A percentile compares a stretch with the other conserved stretches of the same genome.
phyloP scores from a whole-genome alignment of 2,329 filamentous ascomycete species.

The Colletotrichum phormii region DNA sequence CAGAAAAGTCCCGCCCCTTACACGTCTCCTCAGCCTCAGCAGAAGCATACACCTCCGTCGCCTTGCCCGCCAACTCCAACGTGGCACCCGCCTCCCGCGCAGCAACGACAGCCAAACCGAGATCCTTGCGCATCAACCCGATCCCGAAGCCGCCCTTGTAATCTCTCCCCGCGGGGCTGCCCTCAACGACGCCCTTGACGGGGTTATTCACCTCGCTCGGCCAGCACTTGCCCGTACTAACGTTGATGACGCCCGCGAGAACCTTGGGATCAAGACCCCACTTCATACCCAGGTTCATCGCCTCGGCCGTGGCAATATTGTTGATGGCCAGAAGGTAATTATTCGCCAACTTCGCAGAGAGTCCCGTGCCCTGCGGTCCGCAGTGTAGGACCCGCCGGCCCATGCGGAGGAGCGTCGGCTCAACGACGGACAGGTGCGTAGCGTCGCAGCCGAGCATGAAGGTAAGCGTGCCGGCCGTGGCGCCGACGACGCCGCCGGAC shows the following conservation, averaged over 20 bases:
- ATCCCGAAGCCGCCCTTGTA: constrained; percentile 85
- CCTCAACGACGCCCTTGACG: constrained; percentile 83
- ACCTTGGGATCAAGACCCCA: constrained; percentile 72
- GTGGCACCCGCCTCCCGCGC: constrained; percentile 74
- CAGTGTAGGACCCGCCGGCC: constrained; percentile 88
- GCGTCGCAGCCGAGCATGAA: constrained; percentile 90
- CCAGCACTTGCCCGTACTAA: constrained; percentile 95
- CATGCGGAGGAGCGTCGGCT: constrained; percentile 81
- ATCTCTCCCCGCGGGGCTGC: constrained; percentile 79
- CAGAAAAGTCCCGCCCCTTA: constrained; percentile 82
- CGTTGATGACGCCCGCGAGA: constrained; percentile 89
- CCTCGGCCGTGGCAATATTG: constrained; percentile 80
- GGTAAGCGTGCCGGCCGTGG: constrained; percentile 85
- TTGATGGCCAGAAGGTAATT: constrained; percentile 96
- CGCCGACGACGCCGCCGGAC: constrained; percentile 95
- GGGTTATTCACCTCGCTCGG: constrained; percentile 96
- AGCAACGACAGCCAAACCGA: constrained; percentile 78
- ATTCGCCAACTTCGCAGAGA: constrained; percentile 95
- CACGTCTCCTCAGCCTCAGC: constrained; percentile 71
- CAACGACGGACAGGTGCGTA: constrained; percentile 71
- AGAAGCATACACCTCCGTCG: constrained; percentile 74
- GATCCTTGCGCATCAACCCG: constrained; percentile 83
- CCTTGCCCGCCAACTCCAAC: constrained; percentile 73
- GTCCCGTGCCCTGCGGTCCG: constrained; percentile 84
- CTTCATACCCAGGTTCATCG: constrained; percentile 73